A percentile compares a stretch with the other conserved stretches of the same genome.
Conservation (phyloP, 805 yeast species). For the Wickerhamiella vanderwaltii region DNA sequence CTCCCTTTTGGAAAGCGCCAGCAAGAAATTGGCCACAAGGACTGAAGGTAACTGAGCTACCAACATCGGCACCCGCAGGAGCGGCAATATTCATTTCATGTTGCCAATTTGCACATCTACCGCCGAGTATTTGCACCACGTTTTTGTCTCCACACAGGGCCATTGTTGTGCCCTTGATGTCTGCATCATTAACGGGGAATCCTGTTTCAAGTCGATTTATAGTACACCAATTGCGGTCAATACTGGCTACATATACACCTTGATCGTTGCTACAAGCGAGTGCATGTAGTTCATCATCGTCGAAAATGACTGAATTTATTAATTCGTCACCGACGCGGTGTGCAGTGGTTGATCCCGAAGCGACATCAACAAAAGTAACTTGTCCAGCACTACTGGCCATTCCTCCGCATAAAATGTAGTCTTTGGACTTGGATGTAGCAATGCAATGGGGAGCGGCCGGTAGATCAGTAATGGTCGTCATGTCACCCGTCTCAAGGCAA, state of each 20-base stretch:
- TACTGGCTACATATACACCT: constrained; percentile 45
- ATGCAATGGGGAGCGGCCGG: constrained; percentile 7
- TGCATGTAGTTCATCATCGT: constrained; percentile 26
- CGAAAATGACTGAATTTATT: constrained; percentile 54
- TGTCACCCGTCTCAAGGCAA: too few species aligned
- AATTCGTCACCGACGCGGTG: constrained; percentile 51
- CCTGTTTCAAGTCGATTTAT: constrained; percentile 35
- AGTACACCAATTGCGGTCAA: not conserved
- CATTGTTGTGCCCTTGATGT: constrained; percentile 47
- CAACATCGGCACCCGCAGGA: constrained; percentile 46
- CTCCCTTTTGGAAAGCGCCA: constrained; percentile 77
- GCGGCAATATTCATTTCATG: not conserved
- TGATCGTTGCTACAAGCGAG: constrained; percentile 78
- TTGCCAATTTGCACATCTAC: not conserved
- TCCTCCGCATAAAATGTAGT: constrained; percentile 1
- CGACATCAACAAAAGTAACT: not conserved
- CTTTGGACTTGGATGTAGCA: not conserved
- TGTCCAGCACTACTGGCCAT: not conserved
- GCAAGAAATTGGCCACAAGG: constrained; percentile 66
- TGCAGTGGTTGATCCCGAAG: not conserved
- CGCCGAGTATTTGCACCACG: constrained; percentile 39
- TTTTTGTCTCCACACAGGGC: constrained; percentile 71
- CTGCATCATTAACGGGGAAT: constrained; percentile 64
- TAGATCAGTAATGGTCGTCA: not conserved
- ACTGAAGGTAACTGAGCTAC: constrained; percentile 71